Evolutionary conservation across 371 early-diverging fungal species (phyloP).

Genomic region (Lichtheimia hyalospora): DNA sequence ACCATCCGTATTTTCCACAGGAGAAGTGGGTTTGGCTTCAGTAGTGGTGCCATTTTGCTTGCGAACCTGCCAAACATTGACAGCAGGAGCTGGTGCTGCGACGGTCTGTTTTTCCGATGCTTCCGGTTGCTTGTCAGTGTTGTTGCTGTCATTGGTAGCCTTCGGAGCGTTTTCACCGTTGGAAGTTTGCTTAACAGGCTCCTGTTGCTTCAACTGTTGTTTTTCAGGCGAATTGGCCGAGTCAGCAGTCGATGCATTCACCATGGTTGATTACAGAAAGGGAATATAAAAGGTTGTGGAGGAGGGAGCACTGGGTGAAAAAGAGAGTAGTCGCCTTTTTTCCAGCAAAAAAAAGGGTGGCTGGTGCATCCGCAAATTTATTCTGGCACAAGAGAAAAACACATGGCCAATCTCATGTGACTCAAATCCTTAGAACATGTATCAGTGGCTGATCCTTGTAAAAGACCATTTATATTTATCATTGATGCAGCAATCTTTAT

Average conservation of each 20-base stretch:
- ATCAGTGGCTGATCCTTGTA: too few species aligned
- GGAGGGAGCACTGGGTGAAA: too few species aligned
- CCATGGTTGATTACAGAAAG: slow-evolving; percentile 5
- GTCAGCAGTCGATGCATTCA: slow-evolving; percentile 10
- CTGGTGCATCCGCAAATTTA: too few species aligned
- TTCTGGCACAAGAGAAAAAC: too few species aligned
- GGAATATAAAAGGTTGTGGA: not conserved
- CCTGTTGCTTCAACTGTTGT: slow-evolving; percentile 1
- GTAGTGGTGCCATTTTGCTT: slow-evolving; percentile 14
- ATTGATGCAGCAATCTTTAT: too few species aligned
- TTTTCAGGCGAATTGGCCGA: slow-evolving; percentile 3
- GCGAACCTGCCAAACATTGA: slow-evolving; percentile 59
- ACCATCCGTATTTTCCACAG: slow-evolving; percentile 1
- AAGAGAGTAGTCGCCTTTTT: too few species aligned
- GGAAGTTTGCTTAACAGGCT: not conserved
- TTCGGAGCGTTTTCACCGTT: slow-evolving; percentile 3
- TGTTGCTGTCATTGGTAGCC: slow-evolving; percentile 12
- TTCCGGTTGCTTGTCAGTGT: not conserved
- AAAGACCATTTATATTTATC: too few species aligned
- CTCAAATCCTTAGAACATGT: too few species aligned
- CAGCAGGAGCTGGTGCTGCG: slow-evolving; percentile 53
- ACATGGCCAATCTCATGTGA: too few species aligned
- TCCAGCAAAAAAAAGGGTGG: too few species aligned
- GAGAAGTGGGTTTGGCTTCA: slow-evolving; percentile 3
- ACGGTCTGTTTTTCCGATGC: slow-evolving; percentile 28